phyloP scores from a whole-genome alignment of 495 filamentous ascomycete species.

The Acidomyces sp. region DNA sequence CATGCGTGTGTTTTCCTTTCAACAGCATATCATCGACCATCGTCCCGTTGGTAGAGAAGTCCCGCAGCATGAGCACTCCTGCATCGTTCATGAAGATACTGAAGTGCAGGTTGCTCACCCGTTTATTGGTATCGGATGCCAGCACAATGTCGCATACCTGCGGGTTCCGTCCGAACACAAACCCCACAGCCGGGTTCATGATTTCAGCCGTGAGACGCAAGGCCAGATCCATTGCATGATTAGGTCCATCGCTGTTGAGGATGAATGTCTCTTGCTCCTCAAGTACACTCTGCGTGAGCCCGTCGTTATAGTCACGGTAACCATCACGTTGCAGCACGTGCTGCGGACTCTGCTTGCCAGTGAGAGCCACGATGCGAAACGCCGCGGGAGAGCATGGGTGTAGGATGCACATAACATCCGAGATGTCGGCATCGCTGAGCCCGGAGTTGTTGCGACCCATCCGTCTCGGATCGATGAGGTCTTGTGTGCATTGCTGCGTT shows the following conservation, averaged over 20 bases:
- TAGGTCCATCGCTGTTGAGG: constrained; percentile 18
- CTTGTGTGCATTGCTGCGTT: constrained; percentile 67
- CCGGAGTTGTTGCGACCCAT: constrained; percentile 63
- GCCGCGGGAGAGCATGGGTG: constrained; percentile 65
- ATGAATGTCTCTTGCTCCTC: constrained; percentile 43
- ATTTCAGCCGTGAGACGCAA: constrained; percentile 62
- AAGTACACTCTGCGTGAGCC: constrained; percentile 19
- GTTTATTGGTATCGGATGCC: constrained; percentile 39
- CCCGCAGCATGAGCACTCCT: constrained; percentile 77
- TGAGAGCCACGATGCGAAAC: constrained; percentile 46
- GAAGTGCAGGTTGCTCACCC: constrained; percentile 83
- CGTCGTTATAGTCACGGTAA: constrained; percentile 31
- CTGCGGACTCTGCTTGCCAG: constrained; percentile 38
- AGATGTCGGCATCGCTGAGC: constrained; percentile 62
- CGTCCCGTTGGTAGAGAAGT: constrained; percentile 86
- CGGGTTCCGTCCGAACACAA: constrained; percentile 69
- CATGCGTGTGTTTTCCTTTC: constrained; percentile 30
- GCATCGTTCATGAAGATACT: constrained; percentile 72
- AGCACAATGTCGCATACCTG: constrained; percentile 57
- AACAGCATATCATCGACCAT: constrained; percentile 60
- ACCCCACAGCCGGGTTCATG: constrained; percentile 52
- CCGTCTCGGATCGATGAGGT: constrained; percentile 64
- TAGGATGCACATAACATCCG: constrained; percentile 81
- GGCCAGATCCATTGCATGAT: constrained; percentile 47
- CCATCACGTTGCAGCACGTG: constrained; percentile 41